A percentile compares a stretch with the other conserved stretches of the same genome.
phyloP scores from a whole-genome alignment of 169 alveolate genomes.

The Cryptosporidium ubiquitum region DNA sequence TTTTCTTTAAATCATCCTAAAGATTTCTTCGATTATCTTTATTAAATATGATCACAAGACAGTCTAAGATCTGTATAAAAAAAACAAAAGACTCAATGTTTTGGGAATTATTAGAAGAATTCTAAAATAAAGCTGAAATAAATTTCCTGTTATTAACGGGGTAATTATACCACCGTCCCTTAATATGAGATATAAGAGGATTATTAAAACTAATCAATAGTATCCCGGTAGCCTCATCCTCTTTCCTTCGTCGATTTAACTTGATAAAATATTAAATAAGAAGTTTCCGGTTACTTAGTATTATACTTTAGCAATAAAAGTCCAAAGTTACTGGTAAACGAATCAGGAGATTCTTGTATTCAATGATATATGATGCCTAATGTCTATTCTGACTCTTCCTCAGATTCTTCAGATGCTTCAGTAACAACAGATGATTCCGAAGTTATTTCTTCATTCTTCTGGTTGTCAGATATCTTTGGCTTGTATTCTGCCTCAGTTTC shows the following conservation, averaged over 20 bases:
- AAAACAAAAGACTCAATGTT: neutral
- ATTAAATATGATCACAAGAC: no score
- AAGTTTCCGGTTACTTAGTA: neutral
- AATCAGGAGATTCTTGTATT: neutral
- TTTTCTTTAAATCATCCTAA: neutral
- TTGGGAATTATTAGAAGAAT: slow-evolving; percentile 27
- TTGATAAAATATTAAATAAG: neutral
- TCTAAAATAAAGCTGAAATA: slow-evolving; percentile 1
- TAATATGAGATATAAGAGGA: slow-evolving; percentile 2
- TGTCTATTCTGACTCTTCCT: neutral
- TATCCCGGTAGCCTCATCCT: neutral
- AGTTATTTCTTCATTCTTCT: neutral
- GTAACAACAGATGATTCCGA: slow-evolving; percentile 4
- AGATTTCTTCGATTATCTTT: no score
- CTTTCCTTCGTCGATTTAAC: neutral
- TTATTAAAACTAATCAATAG: neutral
- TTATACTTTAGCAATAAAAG: neutral
- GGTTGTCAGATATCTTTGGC: neutral
- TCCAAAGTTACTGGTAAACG: neutral
- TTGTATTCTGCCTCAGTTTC: slow-evolving; percentile 1
- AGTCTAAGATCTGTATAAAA: no score
- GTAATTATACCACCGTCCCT: slow-evolving; percentile 41
- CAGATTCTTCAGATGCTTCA: slow-evolving; percentile 26
- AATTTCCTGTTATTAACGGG: slow-evolving; percentile 34
- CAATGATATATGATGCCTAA: neutral